Conservation (phyloP, 768 basidiomycete genomes). For the Pisolithus sp. region DNA sequence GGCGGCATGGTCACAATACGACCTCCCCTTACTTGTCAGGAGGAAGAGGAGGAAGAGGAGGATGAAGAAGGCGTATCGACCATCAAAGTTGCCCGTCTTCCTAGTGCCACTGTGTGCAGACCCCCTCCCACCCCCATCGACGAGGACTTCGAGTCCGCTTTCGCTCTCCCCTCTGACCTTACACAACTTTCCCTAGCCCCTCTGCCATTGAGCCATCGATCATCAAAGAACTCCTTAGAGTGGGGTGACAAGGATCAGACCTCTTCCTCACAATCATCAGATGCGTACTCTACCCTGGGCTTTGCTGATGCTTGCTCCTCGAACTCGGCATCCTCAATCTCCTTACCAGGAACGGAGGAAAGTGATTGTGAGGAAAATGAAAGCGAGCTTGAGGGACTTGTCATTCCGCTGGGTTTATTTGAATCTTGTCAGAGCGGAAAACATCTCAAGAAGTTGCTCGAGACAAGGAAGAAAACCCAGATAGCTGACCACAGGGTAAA, state of each 20-base stretch:
- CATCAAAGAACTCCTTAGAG: constrained; percentile 79
- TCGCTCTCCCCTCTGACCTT: constrained; percentile 73
- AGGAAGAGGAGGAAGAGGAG: constrained; percentile 57
- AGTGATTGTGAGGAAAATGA: constrained; percentile 65
- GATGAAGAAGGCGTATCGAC: constrained; percentile 83
- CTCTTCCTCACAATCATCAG: constrained; percentile 80
- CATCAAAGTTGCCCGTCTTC: constrained; percentile 62
- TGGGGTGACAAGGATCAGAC: constrained; percentile 84
- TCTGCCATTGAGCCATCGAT: constrained; percentile 64
- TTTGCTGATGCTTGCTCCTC: constrained; percentile 71
- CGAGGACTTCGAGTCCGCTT: constrained; percentile 81
- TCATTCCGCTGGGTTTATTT: constrained; percentile 71
- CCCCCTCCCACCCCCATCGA: constrained; percentile 36
- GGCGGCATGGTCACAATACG: constrained; percentile 47
- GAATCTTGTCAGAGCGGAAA: constrained; percentile 58
- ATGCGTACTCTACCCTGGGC: constrained; percentile 75
- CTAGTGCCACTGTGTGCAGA: constrained; percentile 27
- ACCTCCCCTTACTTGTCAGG: constrained; percentile 48
- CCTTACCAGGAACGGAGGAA: constrained; percentile 65
- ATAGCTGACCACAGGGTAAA: constrained; percentile 50
- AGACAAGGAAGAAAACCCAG: constrained; percentile 49
- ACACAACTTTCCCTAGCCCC: constrained; percentile 80
- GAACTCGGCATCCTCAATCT: constrained; percentile 58
- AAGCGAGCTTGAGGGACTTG: constrained; percentile 73
- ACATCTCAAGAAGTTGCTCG: constrained; percentile 45